phyloP scores from a whole-genome alignment of 2,329 filamentous ascomycete genomes.

The Ophiobolus disseminans region DNA sequence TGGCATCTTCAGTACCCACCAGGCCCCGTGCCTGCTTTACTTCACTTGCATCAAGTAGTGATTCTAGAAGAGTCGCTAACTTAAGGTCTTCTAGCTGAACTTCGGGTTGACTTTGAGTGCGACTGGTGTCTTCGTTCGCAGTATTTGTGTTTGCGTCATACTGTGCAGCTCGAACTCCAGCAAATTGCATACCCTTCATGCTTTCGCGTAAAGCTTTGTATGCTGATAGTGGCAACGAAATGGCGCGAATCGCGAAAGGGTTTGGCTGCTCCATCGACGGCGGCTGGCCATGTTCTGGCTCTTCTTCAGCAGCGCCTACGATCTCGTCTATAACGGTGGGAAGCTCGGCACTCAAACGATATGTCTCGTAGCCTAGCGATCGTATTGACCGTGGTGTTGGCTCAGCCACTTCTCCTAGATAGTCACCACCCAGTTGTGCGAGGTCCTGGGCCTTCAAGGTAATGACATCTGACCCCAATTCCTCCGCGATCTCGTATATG shows the following conservation, averaged over 20 bases:
- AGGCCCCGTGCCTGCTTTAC: conserved; percentile 34
- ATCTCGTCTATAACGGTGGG: conserved; percentile 33
- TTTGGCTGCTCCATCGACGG: conserved; percentile 20
- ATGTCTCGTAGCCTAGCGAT: conserved; percentile 63
- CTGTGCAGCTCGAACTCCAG: conserved; percentile 3
- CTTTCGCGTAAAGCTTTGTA: conserved; percentile 28
- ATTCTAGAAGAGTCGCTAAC: conserved; percentile 41
- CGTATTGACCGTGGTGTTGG: conserved; percentile 56
- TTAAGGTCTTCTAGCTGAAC: conserved; percentile 48
- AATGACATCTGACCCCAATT: conserved; percentile 71
- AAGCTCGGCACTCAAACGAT: conserved; percentile 48
- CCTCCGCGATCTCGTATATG: conserved; percentile 68
- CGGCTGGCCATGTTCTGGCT: conserved; percentile 44
- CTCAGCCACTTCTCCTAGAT: conserved; percentile 68
- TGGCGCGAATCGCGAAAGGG: conserved; percentile 14
- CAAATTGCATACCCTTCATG: conserved; percentile 18
- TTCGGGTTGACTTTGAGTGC: conserved; percentile 35
- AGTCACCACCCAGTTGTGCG: conserved; percentile 71
- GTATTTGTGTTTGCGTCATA: conserved; percentile 18
- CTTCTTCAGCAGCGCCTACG: conserved; percentile 41
- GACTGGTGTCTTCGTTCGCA: conserved; percentile 22
- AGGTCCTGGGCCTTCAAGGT: conserved; percentile 73
- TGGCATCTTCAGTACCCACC: conserved; percentile 6
- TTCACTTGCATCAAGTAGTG: conserved; percentile 41
- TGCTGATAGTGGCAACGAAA: conserved; percentile 22